Conservation (phyloP, 1,139 yeast genomes). For the Yamadazyma sp. region DNA sequence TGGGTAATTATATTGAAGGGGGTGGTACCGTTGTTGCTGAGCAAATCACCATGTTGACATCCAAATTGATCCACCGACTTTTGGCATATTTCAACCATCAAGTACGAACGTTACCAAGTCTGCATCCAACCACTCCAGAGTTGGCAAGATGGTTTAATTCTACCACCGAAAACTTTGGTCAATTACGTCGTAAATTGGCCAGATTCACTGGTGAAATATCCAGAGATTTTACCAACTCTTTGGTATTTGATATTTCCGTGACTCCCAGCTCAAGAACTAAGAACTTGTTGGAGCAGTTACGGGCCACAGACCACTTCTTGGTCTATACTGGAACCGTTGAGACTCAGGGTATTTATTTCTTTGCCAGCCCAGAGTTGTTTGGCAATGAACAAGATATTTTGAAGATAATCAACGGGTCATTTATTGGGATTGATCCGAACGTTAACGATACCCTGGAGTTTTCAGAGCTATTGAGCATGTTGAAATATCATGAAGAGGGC, state of each 20-base stretch:
- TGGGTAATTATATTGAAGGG: constrained; percentile 76
- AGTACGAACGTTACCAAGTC: constrained; percentile 58
- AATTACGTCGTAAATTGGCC: constrained; percentile 78
- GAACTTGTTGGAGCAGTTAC: constrained; percentile 55
- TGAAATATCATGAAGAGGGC: constrained; percentile 19
- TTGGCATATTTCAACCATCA: constrained; percentile 73
- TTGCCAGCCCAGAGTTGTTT: constrained; percentile 62
- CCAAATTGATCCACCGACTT: constrained; percentile 67
- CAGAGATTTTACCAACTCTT: constrained; percentile 73
- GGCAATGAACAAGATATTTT: constrained; percentile 45
- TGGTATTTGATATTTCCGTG: constrained; percentile 58
- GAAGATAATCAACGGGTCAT: constrained; percentile 43
- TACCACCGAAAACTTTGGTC: constrained; percentile 81
- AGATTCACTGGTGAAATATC: constrained; percentile 73
- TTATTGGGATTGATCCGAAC: constrained; percentile 39
- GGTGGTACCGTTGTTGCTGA: constrained; percentile 83
- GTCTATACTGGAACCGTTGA: constrained; percentile 76
- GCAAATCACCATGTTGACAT: constrained; percentile 65
- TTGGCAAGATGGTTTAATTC: constrained; percentile 79
- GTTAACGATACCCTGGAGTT: constrained; percentile 28
- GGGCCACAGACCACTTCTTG: constrained; percentile 70
- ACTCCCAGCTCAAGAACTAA: constrained; percentile 53
- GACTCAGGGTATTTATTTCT: constrained; percentile 70
- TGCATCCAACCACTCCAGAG: constrained; percentile 52
- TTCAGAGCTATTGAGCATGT: constrained; percentile 28